These are phyloP conservation scores for Penicillium sp. DNA, from an alignment of 2,329 filamentous ascomycete species.

Conservation along the genomic window DNA sequence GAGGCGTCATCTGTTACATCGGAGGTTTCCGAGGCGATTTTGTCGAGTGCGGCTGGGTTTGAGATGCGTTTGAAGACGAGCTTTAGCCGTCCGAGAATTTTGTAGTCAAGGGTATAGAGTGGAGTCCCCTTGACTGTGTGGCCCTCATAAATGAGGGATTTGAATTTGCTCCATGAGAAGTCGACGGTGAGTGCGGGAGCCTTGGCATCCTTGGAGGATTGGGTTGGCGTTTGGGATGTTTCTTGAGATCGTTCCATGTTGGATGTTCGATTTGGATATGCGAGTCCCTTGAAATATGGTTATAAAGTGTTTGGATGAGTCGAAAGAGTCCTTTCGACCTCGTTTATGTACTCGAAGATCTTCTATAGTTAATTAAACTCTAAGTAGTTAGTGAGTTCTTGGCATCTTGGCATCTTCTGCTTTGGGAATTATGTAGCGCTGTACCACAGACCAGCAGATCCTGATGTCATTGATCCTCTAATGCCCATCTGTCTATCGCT, in stretches of 20 bases:
- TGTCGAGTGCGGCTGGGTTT: neutral
- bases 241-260: neutral
- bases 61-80: neutral
- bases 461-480: conserved; percentile 15
- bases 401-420: neutral
- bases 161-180: conserved; percentile 27
- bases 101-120: neutral
- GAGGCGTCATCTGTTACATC: neutral
- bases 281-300: no score
- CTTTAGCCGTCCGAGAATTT: neutral
- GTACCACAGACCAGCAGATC: neutral
- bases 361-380: no score
- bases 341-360: no score
- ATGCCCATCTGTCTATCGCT: neutral
- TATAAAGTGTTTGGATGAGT: no score
- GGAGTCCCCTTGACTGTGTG: conserved; percentile 1
- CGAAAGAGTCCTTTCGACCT: no score
- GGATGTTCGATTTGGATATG: neutral
- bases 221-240: neutral
- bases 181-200: conserved; percentile 18
- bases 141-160: conserved; percentile 20
- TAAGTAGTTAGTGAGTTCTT: no score
- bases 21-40: neutral
- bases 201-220: neutral
- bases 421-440: conserved; percentile 2